These are phyloP conservation scores for Simmondsia chinensis DNA, from an alignment of 148 eudicot genomes.

Conservation along the genomic window DNA sequence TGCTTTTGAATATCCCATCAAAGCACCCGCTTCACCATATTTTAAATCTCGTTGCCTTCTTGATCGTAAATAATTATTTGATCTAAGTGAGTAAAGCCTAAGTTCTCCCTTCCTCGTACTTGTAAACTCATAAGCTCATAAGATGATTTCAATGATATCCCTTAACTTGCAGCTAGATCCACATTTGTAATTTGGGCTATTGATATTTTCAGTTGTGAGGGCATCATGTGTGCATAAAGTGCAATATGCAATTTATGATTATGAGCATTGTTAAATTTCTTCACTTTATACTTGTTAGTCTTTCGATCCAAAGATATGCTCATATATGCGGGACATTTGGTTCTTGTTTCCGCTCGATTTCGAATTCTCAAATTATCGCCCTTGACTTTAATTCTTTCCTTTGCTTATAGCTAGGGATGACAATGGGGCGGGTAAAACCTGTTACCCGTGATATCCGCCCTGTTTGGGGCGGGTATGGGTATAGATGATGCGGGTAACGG, in stretches of 20 bases:
- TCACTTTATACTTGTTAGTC: neutral
- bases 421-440: too few relatives aligned
- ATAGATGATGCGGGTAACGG: too few relatives aligned
- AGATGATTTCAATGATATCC: neutral
- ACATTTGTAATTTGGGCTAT: slow-evolving; percentile 5
- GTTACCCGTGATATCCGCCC: too few relatives aligned
- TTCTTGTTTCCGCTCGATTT: too few relatives aligned
- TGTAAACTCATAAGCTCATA: slow-evolving; percentile 5
- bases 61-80: slow-evolving; percentile 5
- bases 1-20: slow-evolving; percentile 17
- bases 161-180: neutral
- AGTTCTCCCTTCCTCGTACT: slow-evolving; percentile 5
- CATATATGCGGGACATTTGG: slow-evolving; percentile 20
- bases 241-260: slow-evolving; percentile 18
- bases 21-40: slow-evolving; percentile 17
- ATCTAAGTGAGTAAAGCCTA: slow-evolving; percentile 9
- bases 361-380: too few relatives aligned
- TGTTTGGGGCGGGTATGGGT: too few relatives aligned
- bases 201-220: slow-evolving; percentile 14
- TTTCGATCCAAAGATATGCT: slow-evolving; percentile 9
- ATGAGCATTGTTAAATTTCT: slow-evolving; percentile 17
- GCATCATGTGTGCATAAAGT: slow-evolving; percentile 11
- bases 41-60: slow-evolving; percentile 10
- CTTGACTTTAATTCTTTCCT: too few relatives aligned
- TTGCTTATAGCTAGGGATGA: too few relatives aligned